A percentile compares a stretch with the other conserved stretches of the same genome.
phyloP scores from a whole-genome alignment of 805 yeast species.

The Candida hungchunana region DNA sequence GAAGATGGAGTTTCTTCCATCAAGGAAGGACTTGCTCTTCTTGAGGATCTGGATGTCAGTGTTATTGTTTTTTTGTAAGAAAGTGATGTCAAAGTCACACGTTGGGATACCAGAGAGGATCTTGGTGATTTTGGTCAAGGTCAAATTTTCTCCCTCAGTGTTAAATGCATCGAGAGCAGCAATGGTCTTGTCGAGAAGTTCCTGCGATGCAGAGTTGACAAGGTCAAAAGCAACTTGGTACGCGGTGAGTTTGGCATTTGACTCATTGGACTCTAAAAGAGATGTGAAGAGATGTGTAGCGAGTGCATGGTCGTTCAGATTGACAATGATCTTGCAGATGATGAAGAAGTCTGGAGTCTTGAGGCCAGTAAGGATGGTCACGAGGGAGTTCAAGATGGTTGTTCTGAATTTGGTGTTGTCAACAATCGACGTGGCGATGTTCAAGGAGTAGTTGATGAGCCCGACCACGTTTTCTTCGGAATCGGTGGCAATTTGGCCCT shows the following conservation, averaged over 20 bases:
- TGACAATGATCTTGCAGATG: conserved; percentile 81
- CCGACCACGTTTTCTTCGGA: conserved; percentile 51
- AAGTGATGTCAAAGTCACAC: conserved; percentile 87
- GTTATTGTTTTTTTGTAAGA: conserved; percentile 79
- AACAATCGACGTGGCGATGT: conserved; percentile 66
- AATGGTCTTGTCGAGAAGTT: conserved; percentile 59
- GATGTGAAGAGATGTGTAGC: conserved; percentile 67
- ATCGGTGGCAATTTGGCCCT: conserved; percentile 32
- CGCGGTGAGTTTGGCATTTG: conserved; percentile 54
- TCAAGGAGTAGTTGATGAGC: conserved; percentile 69
- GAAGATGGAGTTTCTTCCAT: conserved; percentile 89
- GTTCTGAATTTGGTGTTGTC: conserved; percentile 63
- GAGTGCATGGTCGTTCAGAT: conserved; percentile 69
- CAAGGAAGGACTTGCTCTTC: conserved; percentile 75
- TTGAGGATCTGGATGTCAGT: conserved; percentile 80
- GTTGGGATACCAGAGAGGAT: conserved; percentile 91
- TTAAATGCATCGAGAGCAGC: conserved; percentile 33
- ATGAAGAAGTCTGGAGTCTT: conserved; percentile 75
- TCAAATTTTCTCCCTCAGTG: conserved; percentile 25
- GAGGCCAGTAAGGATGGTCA: conserved; percentile 53
- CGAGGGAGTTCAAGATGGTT: conserved; percentile 57
- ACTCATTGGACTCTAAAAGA: conserved; percentile 40
- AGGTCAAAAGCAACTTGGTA: conserved; percentile 95
- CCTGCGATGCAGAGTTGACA: conserved; percentile 88
- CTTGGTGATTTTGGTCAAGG: conserved; percentile 46